Conservation (phyloP, 345 rosid species). For the Populus tremula region DNA sequence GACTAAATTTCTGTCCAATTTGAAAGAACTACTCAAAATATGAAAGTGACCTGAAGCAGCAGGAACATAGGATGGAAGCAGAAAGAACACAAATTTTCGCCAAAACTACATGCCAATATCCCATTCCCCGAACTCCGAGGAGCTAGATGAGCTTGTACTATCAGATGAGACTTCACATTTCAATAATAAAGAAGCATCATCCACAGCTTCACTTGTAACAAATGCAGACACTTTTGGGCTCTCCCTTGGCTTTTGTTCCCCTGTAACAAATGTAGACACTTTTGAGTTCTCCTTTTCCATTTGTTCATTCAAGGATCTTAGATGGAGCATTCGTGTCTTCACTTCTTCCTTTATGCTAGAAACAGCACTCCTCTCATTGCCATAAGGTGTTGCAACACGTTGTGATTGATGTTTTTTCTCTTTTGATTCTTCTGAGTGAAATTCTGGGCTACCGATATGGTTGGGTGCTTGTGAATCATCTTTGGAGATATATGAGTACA, state of each 20-base stretch:
- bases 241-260: too few relatives aligned
- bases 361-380: constrained; percentile 13
- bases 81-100: constrained; percentile 5
- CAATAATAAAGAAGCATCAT: neutral
- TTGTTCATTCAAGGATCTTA: constrained; percentile 7
- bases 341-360: constrained; percentile 32
- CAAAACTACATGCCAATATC: neutral
- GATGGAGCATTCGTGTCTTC: constrained; percentile 26
- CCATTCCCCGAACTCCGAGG: constrained; percentile 30
- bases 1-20: neutral
- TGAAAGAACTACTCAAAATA: too few relatives aligned
- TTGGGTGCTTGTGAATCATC: constrained; percentile 3
- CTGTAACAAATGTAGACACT: constrained; percentile 1
- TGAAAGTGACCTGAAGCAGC: neutral
- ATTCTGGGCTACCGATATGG: neutral
- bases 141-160: constrained; percentile 31
- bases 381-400: constrained; percentile 5
- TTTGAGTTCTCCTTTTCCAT: constrained; percentile 17
- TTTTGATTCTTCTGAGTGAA: constrained; percentile 12
- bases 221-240: too few relatives aligned
- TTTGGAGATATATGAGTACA: constrained; percentile 16
- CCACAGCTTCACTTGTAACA: constrained; percentile 2
- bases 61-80: neutral
- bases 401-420: constrained; percentile 10
- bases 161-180: constrained; percentile 9